Conservation (phyloP, 306 rosid species). For the Abrus pulchellus region DNA sequence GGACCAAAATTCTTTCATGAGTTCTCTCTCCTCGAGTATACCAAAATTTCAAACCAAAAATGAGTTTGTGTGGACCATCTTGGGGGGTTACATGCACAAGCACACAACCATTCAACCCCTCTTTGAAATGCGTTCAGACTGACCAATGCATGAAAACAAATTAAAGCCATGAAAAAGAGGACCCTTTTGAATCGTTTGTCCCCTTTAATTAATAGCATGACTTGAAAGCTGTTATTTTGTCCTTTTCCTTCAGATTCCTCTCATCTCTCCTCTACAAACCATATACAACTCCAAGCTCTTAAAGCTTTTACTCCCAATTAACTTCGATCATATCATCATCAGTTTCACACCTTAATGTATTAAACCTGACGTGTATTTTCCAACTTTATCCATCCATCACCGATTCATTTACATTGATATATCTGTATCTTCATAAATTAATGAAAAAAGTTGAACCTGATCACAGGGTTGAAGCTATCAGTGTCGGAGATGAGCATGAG, state of each 20-base stretch:
- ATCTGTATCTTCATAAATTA: not conserved
- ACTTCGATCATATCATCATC: not conserved
- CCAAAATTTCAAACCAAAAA: constrained; percentile 3
- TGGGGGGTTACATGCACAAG: not conserved
- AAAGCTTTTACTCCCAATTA: not conserved
- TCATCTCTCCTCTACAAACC: constrained; percentile 12
- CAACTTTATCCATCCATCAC: constrained; percentile 21
- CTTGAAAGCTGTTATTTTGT: constrained; percentile 42
- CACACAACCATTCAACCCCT: not conserved
- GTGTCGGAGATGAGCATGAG: constrained; percentile 47
- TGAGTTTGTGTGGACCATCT: constrained; percentile 31
- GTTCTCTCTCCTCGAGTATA: no score
- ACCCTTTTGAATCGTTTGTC: constrained; percentile 39
- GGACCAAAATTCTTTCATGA: no score
- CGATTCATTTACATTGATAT: not conserved
- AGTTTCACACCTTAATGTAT: not conserved
- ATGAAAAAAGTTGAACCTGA: not conserved
- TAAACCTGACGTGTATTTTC: constrained; percentile 7
- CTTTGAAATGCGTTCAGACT: constrained; percentile 45
- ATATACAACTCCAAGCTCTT: not conserved
- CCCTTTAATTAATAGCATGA: constrained; percentile 37
- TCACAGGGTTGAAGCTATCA: constrained; percentile 61
- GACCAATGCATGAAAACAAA: constrained; percentile 45
- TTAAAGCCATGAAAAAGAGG: constrained; percentile 39
- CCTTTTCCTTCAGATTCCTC: constrained; percentile 40